phyloP scores from a whole-genome alignment of 2,329 filamentous ascomycete species.

The Verticillium isaacii region DNA sequence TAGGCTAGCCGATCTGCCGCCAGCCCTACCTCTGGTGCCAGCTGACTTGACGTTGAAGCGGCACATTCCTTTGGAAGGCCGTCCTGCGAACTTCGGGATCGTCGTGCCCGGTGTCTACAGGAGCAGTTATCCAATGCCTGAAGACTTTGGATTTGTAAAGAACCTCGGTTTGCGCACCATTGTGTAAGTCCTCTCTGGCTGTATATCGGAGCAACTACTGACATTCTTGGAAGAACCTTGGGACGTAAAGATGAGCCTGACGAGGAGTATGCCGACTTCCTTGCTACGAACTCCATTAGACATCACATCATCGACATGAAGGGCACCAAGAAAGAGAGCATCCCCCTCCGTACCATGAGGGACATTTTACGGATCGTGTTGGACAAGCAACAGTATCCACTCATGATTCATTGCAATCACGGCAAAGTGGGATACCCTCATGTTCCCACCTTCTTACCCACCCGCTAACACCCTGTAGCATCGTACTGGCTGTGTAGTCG shows the following conservation, averaged over 20 bases:
- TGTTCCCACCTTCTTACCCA: not conserved
- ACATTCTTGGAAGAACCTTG: constrained; percentile 44
- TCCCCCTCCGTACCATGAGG: constrained; percentile 62
- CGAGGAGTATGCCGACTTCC: constrained; percentile 54
- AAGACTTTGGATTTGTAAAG: constrained; percentile 67
- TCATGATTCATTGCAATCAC: constrained; percentile 90
- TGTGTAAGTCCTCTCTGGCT: constrained; percentile 48
- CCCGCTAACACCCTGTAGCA: constrained; percentile 45
- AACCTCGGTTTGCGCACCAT: constrained; percentile 71
- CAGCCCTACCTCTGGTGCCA: not conserved
- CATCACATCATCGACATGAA: constrained; percentile 74
- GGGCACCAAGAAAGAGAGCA: constrained; percentile 80
- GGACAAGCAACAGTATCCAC: constrained; percentile 68
- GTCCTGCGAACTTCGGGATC: constrained; percentile 69
- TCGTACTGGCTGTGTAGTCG: constrained; percentile 85
- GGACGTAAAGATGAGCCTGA: constrained; percentile 57
- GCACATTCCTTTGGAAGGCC: constrained; percentile 13
- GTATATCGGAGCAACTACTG: constrained; percentile 4
- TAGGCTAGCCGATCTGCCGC: not conserved
- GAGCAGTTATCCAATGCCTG: constrained; percentile 70
- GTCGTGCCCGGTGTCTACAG: constrained; percentile 74
- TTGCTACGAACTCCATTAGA: constrained; percentile 60
- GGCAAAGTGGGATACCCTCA: constrained; percentile 55
- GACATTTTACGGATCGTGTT: constrained; percentile 68
- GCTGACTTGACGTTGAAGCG: not conserved